A percentile compares a stretch with the other conserved stretches of the same genome.
These are phyloP conservation scores for Aegilops sharonensis DNA, from an alignment of 176 grass and related monocot species.

Conservation along the genomic window DNA sequence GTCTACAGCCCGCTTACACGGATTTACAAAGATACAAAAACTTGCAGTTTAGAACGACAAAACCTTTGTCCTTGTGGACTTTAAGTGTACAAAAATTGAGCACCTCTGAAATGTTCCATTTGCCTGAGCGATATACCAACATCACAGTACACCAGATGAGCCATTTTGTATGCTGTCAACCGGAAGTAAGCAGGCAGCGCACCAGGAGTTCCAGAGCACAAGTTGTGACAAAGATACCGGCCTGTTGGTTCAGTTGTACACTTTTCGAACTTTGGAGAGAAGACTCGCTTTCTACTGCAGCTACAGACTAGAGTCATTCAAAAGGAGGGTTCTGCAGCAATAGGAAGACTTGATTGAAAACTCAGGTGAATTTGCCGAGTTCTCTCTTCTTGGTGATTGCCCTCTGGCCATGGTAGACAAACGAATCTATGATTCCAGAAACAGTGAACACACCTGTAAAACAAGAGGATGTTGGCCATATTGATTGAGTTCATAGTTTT, in stretches of 20 bases:
- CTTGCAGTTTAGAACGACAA: background rate
- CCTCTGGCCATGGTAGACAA: slow-evolving; percentile 89
- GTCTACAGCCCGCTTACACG: background rate
- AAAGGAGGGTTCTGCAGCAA: slow-evolving; percentile 25
- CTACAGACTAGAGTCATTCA: background rate
- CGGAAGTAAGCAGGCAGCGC: slow-evolving; percentile 2
- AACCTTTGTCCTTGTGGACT: slow-evolving; percentile 11
- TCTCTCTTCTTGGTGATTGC: slow-evolving; percentile 99
- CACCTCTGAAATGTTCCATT: slow-evolving; percentile 26
- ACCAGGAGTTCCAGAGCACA: slow-evolving; percentile 20
- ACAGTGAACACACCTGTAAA: slow-evolving; percentile 92
- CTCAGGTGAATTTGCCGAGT: slow-evolving; percentile 86
- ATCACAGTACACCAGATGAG: slow-evolving; percentile 9
- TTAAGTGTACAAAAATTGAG: slow-evolving; percentile 23
- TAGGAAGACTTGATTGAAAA: slow-evolving; percentile 5
- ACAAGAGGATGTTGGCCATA: slow-evolving; percentile 18
- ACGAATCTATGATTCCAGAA: slow-evolving; percentile 95
- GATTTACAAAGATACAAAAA: slow-evolving; percentile 41
- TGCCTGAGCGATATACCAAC: background rate
- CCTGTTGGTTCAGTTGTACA: background rate
- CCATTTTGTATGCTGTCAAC: slow-evolving; percentile 23
- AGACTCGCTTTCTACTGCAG: slow-evolving; percentile 6
- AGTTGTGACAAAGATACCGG: background rate
- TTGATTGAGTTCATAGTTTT: background rate
- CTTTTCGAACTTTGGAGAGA: background rate